Base-by-base conservation (phyloP, 371 early-diverging fungal genomes). In the Neoconidiobolus thromboides region DNA sequence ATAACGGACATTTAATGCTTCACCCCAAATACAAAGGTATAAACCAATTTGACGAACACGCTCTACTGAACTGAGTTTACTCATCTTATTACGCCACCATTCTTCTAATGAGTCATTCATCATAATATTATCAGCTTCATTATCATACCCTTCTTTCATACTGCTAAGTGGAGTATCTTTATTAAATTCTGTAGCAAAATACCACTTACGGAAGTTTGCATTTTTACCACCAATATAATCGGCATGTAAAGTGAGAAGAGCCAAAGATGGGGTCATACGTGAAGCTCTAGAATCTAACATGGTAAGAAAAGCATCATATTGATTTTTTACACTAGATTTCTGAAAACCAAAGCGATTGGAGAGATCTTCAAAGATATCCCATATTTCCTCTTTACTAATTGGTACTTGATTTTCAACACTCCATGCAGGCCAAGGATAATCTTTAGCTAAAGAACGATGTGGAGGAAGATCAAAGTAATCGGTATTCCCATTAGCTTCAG, bases 11-110 rank as follows among this genome's bases (percentile, higher is more conserved):
- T 80, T 80, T 0, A 86, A 77, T 2, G 85, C 86, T 65, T 93
- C 93, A 7, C 89, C 91, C 93, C 93, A 93, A 48, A 93, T 67
- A 40, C 86, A 66, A 48, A 89, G 72, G 67, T 83, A 91, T 41
- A 91, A 75, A 0, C 85, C 86, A 1, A 92, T 65, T 63, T 90
- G 88, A 1, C 81, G 76, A 5, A 81, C 71, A 42, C 81, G 79
- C n/a, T 76, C 75, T 61, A 74, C 76, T 63, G 85, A 82, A 38
- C 82, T 76, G 71, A 89, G 72, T 12, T 69, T 61, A 61, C 77
- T 73, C 89, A 89, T 89, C 36, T 71, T 72, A 26, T 73, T 60
- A 26, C 74, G 70, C 89, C 89, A 89, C 62, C 76, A 73, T 53
- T 81, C 81, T 48, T 81, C 76, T 40, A 78, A 75, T 49, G 74